Conservation (phyloP, 2,329 filamentous ascomycete species). For the Colletotrichum caudatum region DNA sequence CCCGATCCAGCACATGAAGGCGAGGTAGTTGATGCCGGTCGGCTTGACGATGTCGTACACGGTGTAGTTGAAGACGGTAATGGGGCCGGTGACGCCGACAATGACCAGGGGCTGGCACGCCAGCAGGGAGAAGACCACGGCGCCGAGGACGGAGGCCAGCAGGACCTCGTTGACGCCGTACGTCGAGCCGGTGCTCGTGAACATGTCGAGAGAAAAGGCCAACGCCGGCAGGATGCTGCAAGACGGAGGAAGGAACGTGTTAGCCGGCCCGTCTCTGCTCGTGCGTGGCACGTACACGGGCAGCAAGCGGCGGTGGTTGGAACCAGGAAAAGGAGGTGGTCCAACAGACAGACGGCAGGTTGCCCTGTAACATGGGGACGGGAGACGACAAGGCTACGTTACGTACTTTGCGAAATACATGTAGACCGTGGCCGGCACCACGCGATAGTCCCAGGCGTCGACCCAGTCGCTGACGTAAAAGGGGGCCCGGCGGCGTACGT, state of each 20-base stretch:
- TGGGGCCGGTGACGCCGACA: conserved; percentile 91
- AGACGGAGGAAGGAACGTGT: neutral
- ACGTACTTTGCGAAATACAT: conserved; percentile 95
- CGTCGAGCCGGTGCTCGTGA: conserved; percentile 84
- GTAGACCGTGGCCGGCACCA: conserved; percentile 87
- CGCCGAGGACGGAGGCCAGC: conserved; percentile 84
- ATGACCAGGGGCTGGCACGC: conserved; percentile 90
- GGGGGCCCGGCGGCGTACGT: conserved; percentile 78
- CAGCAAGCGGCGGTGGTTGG: conserved; percentile 5
- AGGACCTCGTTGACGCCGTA: conserved; percentile 94
- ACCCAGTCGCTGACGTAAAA: conserved; percentile 86
- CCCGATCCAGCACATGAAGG: conserved; percentile 93
- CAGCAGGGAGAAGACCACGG: conserved; percentile 83
- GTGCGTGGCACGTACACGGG: no score
- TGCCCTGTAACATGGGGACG: neutral
- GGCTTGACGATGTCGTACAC: conserved; percentile 89
- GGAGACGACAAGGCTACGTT: conserved; percentile 46
- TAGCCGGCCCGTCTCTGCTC: conserved; percentile 10
- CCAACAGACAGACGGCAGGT: neutral
- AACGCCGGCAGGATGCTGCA: conserved; percentile 84
- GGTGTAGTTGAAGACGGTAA: conserved; percentile 95
- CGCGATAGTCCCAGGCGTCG: conserved; percentile 91
- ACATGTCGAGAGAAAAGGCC: conserved; percentile 94
- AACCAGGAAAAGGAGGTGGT: neutral
- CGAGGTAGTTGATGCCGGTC: conserved; percentile 82